A percentile compares a stretch with the other conserved stretches of the same genome.
These are phyloP conservation scores for Phialophora chinensis DNA, from an alignment of 2,329 filamentous ascomycete genomes.

Conservation along the genomic window DNA sequence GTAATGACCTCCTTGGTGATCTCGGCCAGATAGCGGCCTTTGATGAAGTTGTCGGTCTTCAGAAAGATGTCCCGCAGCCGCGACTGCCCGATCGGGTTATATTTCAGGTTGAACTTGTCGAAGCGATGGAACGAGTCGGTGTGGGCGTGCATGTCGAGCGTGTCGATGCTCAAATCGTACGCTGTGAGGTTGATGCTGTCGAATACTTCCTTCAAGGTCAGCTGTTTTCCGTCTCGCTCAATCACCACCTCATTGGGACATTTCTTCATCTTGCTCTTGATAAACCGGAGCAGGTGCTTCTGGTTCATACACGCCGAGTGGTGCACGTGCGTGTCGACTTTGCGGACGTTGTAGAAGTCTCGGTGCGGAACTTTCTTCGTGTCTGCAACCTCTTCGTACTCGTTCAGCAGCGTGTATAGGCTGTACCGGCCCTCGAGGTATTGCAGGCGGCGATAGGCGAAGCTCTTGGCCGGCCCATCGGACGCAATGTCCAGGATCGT, in stretches of 20 bases:
- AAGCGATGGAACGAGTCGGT: conserved; percentile 98
- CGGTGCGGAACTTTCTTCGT: conserved; percentile 96
- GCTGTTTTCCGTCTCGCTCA: conserved; percentile 86
- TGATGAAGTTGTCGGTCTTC: conserved; percentile 97
- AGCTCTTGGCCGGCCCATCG: conserved; percentile 94
- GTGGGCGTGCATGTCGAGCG: conserved; percentile 98
- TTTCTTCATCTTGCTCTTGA: conserved; percentile 99
- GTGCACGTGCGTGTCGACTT: conserved; percentile 98
- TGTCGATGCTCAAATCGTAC: conserved; percentile 97
- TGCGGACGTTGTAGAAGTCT: conserved; percentile 98
- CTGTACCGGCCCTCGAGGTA: conserved; percentile 98
- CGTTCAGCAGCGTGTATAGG: conserved; percentile 88
- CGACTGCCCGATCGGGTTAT: conserved; percentile 96
- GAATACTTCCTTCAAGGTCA: conserved; percentile 92
- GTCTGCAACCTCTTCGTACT: conserved; percentile 97
- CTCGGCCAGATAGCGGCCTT: conserved; percentile 92
- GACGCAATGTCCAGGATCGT: conserved; percentile 85
- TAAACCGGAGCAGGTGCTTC: conserved; percentile 96
- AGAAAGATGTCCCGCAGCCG: conserved; percentile 96
- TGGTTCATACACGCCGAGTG: conserved; percentile 99
- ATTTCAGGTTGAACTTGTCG: conserved; percentile 99
- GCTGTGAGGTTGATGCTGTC: conserved; percentile 96
- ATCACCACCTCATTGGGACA: conserved; percentile 92
- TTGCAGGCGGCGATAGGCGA: conserved; percentile 90
- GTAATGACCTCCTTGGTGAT: conserved; percentile 98